Percentiles rank a stretch among this genome's conserved stretches.
Evolutionary conservation across 1,284 basidiomycete species (phyloP).

Genomic region (Melampsora americana): DNA sequence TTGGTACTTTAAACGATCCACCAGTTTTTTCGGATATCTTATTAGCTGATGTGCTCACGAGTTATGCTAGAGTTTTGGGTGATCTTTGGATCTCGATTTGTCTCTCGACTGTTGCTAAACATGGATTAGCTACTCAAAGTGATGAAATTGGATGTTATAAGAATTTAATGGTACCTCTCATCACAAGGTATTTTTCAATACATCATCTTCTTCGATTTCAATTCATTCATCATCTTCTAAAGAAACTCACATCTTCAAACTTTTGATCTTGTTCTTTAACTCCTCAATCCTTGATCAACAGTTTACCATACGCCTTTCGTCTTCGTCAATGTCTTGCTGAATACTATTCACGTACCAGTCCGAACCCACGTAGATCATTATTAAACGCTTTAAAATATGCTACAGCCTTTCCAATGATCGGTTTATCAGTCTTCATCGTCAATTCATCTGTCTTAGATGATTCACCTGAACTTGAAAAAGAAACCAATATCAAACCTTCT

Average conservation of each 20-base stretch:
- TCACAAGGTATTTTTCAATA: slow-evolving; percentile 20
- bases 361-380: slow-evolving; percentile 61
- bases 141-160: not conserved
- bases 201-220: no score
- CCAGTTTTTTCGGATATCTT: slow-evolving; percentile 90
- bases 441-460: slow-evolving; percentile 56
- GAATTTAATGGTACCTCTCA: slow-evolving; percentile 24
- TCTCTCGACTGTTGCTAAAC: slow-evolving; percentile 56
- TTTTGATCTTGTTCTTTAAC: slow-evolving; percentile 43
- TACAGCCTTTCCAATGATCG: slow-evolving; percentile 95
- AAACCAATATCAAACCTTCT: not conserved
- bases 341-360: slow-evolving; percentile 60
- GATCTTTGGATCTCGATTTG: slow-evolving; percentile 84
- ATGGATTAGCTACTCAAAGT: slow-evolving; percentile 44
- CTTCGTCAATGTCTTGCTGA: slow-evolving; percentile 93
- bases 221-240: not conserved
- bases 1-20: slow-evolving; percentile 53
- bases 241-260: slow-evolving; percentile 1
- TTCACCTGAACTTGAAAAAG: slow-evolving; percentile 40
- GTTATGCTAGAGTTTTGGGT: slow-evolving; percentile 92
- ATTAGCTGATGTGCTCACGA: slow-evolving; percentile 91
- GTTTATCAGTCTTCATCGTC: slow-evolving; percentile 69
- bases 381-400: slow-evolving; percentile 96
- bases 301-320: slow-evolving; percentile 83
- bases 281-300: slow-evolving; percentile 52